Base-by-base conservation (phyloP, 192 early-diverging fungal species). In the Backusella circina region DNA sequence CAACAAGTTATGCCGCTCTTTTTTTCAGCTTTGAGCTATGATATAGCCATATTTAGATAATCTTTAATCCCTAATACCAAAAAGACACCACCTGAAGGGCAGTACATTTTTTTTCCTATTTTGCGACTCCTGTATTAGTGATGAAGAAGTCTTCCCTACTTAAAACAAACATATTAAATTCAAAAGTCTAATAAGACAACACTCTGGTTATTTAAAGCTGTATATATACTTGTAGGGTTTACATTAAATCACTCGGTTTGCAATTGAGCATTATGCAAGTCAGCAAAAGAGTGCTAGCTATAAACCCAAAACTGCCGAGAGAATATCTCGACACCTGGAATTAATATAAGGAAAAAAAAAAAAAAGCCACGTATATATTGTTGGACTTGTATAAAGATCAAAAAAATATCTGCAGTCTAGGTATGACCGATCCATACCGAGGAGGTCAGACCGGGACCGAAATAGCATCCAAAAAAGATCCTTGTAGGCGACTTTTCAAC, bases 371-470 rank as follows among this genome's bases (percentile, higher is more conserved):
- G 51, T 10, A 57, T 21, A 57, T 26, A 61, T 4, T 61, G 23
- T 13, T 61, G 12, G 26, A 26, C 28, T 26, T 61, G 21, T 61
- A 26, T 61, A 28, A n/a, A 61, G 54, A 61, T 61, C 54, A 61
- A 28, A 23, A 21, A 61, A 8, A 12, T 61, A 61, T 61, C 54
- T 28, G 54, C 54, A 61, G 54, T 61, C 54, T 61, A 61, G 54
- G 54, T 61, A 61, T 61, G 54, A 61, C 54, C 54, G 54, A 61
- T 28, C 28, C 54, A 61, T 61, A 61, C 54, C 54, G 54, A 61
- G 54, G 54, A 61, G 54, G 54, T 61, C 26, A 61, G 54, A 61
- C 54, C 54, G 54, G 54, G 54, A 61, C 54, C 54, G 54, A 61
- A 61, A 61, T 13, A 61, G 26, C 23, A 61, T 61, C 54, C 54